phyloP scores from a whole-genome alignment of 116 monocot genomes.

The Phalaenopsis hybrid region DNA sequence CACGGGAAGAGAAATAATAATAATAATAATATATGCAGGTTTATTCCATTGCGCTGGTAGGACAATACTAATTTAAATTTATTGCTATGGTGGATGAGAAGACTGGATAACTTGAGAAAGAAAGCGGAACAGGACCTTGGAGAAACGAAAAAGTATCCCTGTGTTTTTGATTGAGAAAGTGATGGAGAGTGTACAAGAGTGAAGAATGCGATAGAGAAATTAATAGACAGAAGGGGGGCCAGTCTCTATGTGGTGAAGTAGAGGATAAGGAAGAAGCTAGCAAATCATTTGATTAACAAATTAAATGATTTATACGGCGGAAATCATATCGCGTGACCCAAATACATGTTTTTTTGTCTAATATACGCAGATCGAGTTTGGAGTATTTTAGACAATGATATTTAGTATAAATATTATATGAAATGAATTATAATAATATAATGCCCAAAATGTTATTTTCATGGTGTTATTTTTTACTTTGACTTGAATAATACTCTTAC shows the following conservation, averaged over 20 bases:
- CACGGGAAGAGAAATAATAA: background rate
- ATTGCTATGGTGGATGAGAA: background rate
- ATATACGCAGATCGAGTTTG: background rate
- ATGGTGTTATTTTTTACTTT: background rate
- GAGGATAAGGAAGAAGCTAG: background rate
- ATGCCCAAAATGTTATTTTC: background rate
- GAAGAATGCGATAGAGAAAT: background rate
- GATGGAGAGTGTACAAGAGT: background rate
- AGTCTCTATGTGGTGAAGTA: background rate
- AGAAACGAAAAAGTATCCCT: background rate
- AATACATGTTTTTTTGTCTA: background rate
- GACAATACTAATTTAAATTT: background rate
- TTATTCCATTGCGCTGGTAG: background rate
- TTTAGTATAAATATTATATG: background rate
- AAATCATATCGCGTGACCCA: too few relatives aligned
- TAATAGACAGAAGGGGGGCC: background rate
- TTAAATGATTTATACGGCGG: too few relatives aligned
- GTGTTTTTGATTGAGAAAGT: conserved; percentile 6
- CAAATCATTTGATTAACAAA: background rate
- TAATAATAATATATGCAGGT: background rate
- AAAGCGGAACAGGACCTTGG: background rate
- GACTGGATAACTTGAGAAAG: background rate
- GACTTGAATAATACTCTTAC: background rate
- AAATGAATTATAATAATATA: background rate
- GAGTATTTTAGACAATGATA: background rate